Base-by-base conservation (phyloP, 768 basidiomycete genomes). In the Leucocoprinus birnbaumii region DNA sequence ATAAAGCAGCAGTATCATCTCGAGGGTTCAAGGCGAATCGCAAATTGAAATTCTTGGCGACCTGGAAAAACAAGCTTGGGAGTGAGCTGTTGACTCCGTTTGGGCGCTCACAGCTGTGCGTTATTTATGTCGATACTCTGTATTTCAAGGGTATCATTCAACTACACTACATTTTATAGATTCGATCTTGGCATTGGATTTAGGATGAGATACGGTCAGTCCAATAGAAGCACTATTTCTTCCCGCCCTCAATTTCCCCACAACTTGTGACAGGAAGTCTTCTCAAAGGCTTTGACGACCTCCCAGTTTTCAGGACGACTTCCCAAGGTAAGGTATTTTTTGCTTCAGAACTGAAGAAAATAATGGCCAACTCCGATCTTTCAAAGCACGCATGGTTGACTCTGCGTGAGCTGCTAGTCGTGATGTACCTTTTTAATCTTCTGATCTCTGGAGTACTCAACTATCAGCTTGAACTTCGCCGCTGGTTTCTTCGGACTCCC, bases 11-110 rank as follows among this genome's bases (percentile, higher is more conserved):
- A 2, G 54, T 46, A 11, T 61, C 61, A 8, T 57, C 58, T 13
- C 65, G 71, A 5, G 68, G 73, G 3, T 80, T 85, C 71, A 76
- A 71, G 13, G 82, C 79, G 0, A 74, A 71, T 0, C 87, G 85
- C 0, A 69, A 76, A 0, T 66, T 91, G 21, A 61, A 71, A 1
- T 93, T 91, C 63, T 67, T 93, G 66, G 84, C 86, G 59, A 77
- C 75, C 31, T 93, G 89, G 89, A 80, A 79, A 3, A 91, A 87
- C 66, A 84, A 84, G 61, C 83, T 93, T 13, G 91, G 91, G 8
- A 80, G 80, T 57, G 91, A 91, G 68, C 77, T 83, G 42, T 67
- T 91, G 55, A 88, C 88, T 2, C 88, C 88, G 1, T 91, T 90
- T 59, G 89, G 89, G 8, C 76, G 90, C 41, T 78, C 82, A 54